phyloP scores from a whole-genome alignment of 148 eudicot genomes.

The Rhododendron henanense region DNA sequence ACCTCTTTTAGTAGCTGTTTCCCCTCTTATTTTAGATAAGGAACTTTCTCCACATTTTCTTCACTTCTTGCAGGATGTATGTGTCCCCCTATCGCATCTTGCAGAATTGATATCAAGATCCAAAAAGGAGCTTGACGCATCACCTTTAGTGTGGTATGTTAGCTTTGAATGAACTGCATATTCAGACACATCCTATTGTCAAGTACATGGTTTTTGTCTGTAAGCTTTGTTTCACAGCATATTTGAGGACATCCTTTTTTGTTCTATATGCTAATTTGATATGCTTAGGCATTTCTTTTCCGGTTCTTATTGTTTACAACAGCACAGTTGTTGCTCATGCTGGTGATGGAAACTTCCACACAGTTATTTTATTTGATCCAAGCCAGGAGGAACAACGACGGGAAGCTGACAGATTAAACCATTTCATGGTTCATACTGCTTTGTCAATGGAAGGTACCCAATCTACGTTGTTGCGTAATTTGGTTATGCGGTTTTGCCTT shows the following conservation, averaged over 20 bases:
- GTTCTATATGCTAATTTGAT: neutral
- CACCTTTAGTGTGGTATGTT: slow-evolving; percentile 70
- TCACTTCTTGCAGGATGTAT: slow-evolving; percentile 66
- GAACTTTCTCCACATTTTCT: neutral
- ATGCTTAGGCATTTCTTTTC: neutral
- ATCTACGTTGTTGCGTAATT: neutral
- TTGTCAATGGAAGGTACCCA: slow-evolving; percentile 85
- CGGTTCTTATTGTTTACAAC: slow-evolving; percentile 18
- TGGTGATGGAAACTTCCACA: slow-evolving; percentile 98
- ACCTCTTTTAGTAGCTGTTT: neutral
- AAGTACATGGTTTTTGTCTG: neutral
- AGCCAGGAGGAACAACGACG: slow-evolving; percentile 59
- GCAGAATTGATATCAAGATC: slow-evolving; percentile 90
- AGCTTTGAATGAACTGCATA: neutral
- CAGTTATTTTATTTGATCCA: slow-evolving; percentile 85
- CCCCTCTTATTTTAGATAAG: neutral
- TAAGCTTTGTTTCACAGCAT: neutral
- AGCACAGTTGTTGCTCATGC: slow-evolving; percentile 97
- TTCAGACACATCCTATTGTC: neutral
- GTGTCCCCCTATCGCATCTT: slow-evolving; percentile 85
- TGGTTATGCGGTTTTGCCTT: neutral
- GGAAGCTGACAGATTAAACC: slow-evolving; percentile 91
- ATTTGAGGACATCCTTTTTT: neutral
- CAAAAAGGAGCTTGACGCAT: slow-evolving; percentile 75
- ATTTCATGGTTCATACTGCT: slow-evolving; percentile 85